phyloP scores from a whole-genome alignment of 2,329 filamentous ascomycete genomes.

The Pseudogymnoascus verrucosus region DNA sequence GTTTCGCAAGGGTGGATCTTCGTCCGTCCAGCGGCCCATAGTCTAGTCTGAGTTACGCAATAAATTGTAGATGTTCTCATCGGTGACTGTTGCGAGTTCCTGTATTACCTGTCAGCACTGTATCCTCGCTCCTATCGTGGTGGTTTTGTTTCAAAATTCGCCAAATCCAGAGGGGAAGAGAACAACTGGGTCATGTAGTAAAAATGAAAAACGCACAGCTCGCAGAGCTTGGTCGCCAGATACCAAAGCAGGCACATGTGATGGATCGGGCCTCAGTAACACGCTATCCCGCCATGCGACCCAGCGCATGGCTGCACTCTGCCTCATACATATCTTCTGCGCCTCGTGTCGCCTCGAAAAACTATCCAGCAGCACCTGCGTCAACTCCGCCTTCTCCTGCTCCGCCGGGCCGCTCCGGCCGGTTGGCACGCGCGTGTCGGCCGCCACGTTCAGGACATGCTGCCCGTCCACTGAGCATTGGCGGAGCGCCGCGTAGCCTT shows the following conservation, averaged over 20 bases:
- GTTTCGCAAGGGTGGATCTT: constrained; percentile 50
- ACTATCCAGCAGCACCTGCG: constrained; percentile 55
- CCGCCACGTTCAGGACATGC: constrained; percentile 56
- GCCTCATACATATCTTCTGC: constrained; percentile 57
- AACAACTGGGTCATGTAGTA: neutral
- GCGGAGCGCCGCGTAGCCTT: constrained; percentile 53
- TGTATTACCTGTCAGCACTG: constrained; percentile 21
- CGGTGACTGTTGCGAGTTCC: constrained; percentile 51
- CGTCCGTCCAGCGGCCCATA: constrained; percentile 54
- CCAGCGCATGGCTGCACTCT: constrained; percentile 53
- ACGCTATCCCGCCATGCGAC: constrained; percentile 45
- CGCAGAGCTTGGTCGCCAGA: constrained; percentile 50
- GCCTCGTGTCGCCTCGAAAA: constrained; percentile 54
- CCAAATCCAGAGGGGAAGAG: neutral
- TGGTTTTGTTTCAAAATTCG: neutral
- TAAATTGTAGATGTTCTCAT: constrained; percentile 50
- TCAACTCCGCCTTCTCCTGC: constrained; percentile 53
- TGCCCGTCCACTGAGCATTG: constrained; percentile 57
- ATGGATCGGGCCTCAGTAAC: constrained; percentile 41
- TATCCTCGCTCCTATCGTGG: neutral
- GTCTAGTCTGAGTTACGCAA: constrained; percentile 44
- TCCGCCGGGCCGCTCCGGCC: constrained; percentile 47
- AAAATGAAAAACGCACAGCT: constrained; percentile 36
- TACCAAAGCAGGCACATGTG: constrained; percentile 41
- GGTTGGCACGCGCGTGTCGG: constrained; percentile 51